Evolutionary conservation across 768 basidiomycete species (phyloP).

Genomic region (Panellus pusillus): DNA sequence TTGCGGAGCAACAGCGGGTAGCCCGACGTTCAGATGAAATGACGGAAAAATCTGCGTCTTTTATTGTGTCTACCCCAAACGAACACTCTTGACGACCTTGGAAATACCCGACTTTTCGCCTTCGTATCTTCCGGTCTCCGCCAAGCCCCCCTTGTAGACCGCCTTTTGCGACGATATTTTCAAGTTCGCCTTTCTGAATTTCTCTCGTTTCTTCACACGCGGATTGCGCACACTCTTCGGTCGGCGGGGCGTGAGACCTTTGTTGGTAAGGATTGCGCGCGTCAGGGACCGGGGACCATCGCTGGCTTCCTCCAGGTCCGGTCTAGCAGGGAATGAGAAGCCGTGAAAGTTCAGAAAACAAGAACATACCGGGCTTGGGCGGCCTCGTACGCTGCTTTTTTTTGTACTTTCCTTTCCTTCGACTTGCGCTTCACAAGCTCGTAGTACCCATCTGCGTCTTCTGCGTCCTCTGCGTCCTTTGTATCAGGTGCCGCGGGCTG

Average conservation of each 20-base stretch:
- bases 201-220: constrained; percentile 93
- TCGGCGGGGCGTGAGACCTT: constrained; percentile 88
- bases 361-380: constrained; percentile 54
- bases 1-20: too few relatives aligned
- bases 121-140: constrained; percentile 71
- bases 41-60: too few relatives aligned
- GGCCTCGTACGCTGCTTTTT: constrained; percentile 81
- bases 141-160: constrained; percentile 87
- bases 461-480: too few relatives aligned
- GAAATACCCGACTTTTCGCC: constrained; percentile 95
- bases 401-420: constrained; percentile 71
- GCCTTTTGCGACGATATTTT: constrained; percentile 87
- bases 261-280: constrained; percentile 90
- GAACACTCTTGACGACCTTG: constrained; percentile 85
- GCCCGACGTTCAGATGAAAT: too few relatives aligned
- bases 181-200: constrained; percentile 94
- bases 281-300: constrained; percentile 87
- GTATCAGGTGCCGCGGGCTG: constrained; percentile 37
- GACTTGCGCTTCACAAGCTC: constrained; percentile 79
- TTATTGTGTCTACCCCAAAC: constrained; percentile 35
- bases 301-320: constrained; percentile 34
- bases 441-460: constrained; percentile 82
- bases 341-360: background rate
- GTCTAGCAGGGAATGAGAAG: constrained; percentile 18
- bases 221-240: constrained; percentile 93